Evolutionary conservation across 305 asterid species (phyloP).

Genomic region (Fraxinus velutina): DNA sequence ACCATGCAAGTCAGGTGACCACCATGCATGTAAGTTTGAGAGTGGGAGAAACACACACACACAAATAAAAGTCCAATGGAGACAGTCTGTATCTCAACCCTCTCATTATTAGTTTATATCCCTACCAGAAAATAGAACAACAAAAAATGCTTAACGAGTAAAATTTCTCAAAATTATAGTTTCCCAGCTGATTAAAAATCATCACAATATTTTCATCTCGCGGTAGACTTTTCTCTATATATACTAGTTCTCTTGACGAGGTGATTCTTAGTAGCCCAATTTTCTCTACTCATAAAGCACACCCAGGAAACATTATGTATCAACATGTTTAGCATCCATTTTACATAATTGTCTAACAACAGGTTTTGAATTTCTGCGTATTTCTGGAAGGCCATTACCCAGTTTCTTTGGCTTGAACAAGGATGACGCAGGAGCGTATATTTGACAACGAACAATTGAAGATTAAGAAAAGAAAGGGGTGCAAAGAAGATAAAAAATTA

Average conservation of each 20-base stretch:
- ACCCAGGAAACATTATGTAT: neutral
- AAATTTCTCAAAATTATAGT: neutral
- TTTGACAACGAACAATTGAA: neutral
- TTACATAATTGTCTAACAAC: neutral
- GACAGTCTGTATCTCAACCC: neutral
- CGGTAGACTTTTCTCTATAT: neutral
- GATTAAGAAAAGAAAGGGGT: neutral
- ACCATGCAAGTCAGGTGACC: neutral
- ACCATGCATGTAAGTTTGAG: neutral
- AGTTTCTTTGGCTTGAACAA: constrained; percentile 1
- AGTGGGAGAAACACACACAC: neutral
- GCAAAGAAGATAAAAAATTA: neutral
- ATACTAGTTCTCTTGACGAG: neutral
- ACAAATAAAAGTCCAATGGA: neutral
- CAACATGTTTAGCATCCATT: neutral
- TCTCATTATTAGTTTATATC: neutral
- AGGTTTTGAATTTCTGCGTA: neutral
- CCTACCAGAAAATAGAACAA: neutral
- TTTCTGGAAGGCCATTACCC: neutral
- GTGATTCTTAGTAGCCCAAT: neutral
- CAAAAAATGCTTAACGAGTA: neutral
- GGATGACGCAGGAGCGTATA: neutral
- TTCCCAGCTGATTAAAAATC: neutral
- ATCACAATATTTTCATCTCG: neutral
- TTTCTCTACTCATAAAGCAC: neutral